Conservation (phyloP, 2,329 filamentous ascomycete genomes). For the Chlorencoelia australis region DNA sequence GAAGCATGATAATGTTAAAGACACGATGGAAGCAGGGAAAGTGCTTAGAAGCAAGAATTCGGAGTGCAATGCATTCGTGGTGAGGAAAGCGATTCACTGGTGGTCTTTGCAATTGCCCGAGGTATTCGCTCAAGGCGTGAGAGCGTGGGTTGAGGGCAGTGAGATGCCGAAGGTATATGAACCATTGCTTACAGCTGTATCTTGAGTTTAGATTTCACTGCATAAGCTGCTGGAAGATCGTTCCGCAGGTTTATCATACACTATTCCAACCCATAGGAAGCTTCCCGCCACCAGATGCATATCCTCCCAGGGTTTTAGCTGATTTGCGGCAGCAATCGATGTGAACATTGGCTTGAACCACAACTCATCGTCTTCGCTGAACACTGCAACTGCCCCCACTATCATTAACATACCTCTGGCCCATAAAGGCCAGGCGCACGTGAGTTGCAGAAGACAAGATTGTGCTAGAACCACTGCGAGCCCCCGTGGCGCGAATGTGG, state of each 20-base stretch:
- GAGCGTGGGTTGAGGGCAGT: conserved; percentile 2
- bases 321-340: conserved; percentile 4
- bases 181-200: neutral
- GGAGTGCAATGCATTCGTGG: conserved; percentile 8
- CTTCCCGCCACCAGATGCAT: conserved; percentile 1
- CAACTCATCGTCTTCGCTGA: neutral
- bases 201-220: conserved; percentile 4
- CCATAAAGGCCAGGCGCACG: too few relatives aligned
- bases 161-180: conserved; percentile 4
- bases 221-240: conserved; percentile 3
- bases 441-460: neutral
- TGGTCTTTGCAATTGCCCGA: conserved; percentile 6
- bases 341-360: neutral
- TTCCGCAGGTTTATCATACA: neutral
- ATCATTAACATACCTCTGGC: too few relatives aligned
- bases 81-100: conserved; percentile 6
- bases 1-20: conserved; percentile 4
- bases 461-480: neutral
- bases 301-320: conserved; percentile 3
- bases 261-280: conserved; percentile 1
- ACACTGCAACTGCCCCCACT: neutral
- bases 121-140: conserved; percentile 5
- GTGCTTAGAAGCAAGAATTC: conserved; percentile 3
- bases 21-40: conserved; percentile 3
- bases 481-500: neutral